These are phyloP conservation scores for Lecanicillium sp. DNA, from an alignment of 2,329 filamentous ascomycete genomes.

Conservation along the genomic window DNA sequence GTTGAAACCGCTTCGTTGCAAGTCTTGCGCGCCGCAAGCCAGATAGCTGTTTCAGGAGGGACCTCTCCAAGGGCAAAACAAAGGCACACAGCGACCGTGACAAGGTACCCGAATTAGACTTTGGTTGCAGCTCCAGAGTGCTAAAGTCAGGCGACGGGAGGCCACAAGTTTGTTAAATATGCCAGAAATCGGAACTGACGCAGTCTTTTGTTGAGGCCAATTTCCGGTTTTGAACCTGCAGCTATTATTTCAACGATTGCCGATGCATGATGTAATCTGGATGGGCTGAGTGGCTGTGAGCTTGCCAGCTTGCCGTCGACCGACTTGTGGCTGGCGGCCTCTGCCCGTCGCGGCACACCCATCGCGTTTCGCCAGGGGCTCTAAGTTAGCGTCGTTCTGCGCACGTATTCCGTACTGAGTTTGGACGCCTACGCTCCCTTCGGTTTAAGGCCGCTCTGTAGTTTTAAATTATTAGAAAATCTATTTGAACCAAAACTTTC, in stretches of 20 bases:
- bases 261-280: conserved; percentile 8
- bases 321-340: no score
- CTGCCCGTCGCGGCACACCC: no score
- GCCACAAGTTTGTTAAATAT: conserved; percentile 2
- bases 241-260: background rate
- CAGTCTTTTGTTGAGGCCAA: background rate
- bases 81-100: background rate
- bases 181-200: background rate
- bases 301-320: no score
- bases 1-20: conserved; percentile 2
- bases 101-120: background rate
- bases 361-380: no score
- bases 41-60: conserved; percentile 4
- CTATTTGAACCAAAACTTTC: no score
- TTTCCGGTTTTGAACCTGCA: conserved; percentile 4
- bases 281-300: no score
- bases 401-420: no score
- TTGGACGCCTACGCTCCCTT: no score
- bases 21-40: background rate
- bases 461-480: no score
- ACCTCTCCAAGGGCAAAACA: background rate
- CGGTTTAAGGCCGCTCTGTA: no score
- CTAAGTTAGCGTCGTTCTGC: no score
- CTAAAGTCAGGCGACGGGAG: background rate
- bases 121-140: background rate